Conservation (phyloP, 2,329 filamentous ascomycete species). For the Triangularia setosa region DNA sequence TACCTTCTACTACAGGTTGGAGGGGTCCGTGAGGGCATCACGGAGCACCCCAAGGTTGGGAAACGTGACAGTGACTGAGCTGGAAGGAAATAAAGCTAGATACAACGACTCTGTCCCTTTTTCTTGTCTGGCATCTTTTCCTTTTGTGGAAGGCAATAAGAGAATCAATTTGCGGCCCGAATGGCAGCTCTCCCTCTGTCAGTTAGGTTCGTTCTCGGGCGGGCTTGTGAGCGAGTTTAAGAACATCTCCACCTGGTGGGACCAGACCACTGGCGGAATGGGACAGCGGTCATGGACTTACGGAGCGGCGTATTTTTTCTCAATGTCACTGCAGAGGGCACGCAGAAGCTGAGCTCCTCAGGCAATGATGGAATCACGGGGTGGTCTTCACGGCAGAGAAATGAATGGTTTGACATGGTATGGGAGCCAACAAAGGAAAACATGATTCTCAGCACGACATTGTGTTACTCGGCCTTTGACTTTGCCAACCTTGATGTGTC, state of each 20-base stretch:
- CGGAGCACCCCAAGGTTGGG: constrained; percentile 3
- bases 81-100: too few species aligned
- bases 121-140: background rate
- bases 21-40: background rate
- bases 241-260: too few species aligned
- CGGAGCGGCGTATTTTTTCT: too few species aligned
- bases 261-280: too few species aligned
- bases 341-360: too few species aligned
- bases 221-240: too few species aligned
- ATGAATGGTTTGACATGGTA: constrained; percentile 6
- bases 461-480: constrained; percentile 8
- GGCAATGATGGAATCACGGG: too few species aligned
- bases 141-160: background rate
- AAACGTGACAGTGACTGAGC: background rate
- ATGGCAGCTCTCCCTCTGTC: too few species aligned
- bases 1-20: background rate
- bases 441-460: background rate
- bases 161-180: background rate
- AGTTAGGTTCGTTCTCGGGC: too few species aligned
- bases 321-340: too few species aligned
- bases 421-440: background rate
- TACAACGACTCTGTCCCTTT: background rate
- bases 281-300: too few species aligned
- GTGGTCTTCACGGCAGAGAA: too few species aligned
- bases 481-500: background rate